Percentiles rank a stretch among this genome's conserved stretches.
Conservation (phyloP, 495 filamentous ascomycete species). For the Penicillium verhagenii region DNA sequence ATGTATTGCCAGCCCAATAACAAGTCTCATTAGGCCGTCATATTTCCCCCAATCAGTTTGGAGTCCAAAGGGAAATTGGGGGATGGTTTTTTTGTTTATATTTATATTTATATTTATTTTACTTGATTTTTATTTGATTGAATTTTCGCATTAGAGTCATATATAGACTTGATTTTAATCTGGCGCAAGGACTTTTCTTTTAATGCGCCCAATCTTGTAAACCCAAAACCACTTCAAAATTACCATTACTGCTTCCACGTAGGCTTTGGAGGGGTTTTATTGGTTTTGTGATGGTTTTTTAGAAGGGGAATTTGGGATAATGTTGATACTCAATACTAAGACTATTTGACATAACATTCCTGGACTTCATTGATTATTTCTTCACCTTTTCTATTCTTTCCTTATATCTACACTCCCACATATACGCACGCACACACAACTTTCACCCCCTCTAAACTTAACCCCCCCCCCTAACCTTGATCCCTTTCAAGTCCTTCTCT, state of each 20-base stretch:
- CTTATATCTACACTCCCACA: neutral
- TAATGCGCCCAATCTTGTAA: neutral
- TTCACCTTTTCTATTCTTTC: neutral
- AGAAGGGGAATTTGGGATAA: too few species aligned
- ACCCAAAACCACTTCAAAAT: too few species aligned
- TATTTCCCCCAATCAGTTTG: neutral
- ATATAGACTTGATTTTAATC: too few species aligned
- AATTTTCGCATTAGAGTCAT: too few species aligned
- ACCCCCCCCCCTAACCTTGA: neutral
- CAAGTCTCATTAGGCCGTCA: neutral
- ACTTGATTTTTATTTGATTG: too few species aligned
- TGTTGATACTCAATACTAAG: too few species aligned
- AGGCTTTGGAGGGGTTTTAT: too few species aligned
- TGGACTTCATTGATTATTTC: neutral
- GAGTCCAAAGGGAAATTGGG: neutral
- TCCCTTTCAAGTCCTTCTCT: neutral
- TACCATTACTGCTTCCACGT: too few species aligned
- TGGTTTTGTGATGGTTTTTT: too few species aligned
- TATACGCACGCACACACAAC: slow-evolving; percentile 9
- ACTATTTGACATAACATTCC: too few species aligned
- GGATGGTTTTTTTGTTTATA: neutral
- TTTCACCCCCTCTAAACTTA: neutral
- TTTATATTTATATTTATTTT: neutral
- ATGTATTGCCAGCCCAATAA: slow-evolving; percentile 7
- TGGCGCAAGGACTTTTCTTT: slow-evolving; percentile 6